Conservation (phyloP, 2,329 filamentous ascomycete species). For the Didymella exigua region DNA sequence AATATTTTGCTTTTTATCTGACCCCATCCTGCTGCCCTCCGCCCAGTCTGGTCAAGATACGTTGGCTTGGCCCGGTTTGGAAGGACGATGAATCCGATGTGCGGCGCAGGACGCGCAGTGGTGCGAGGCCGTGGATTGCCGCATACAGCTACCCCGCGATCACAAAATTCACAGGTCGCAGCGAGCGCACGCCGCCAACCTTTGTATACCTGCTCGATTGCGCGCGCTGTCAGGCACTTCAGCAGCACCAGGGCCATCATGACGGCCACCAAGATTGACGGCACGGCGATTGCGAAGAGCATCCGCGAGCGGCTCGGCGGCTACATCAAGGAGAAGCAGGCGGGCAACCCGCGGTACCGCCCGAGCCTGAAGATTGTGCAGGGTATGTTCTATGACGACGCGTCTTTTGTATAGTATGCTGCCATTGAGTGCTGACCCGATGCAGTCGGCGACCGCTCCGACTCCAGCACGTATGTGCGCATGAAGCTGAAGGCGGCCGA, state of each 20-base stretch:
- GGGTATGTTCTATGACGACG: conserved; percentile 63
- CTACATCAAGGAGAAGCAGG: conserved; percentile 82
- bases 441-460: conserved; percentile 85
- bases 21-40: conserved; percentile 22
- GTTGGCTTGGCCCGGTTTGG: conserved; percentile 27
- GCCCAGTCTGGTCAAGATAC: conserved; percentile 36
- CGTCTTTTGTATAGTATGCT: too few species aligned
- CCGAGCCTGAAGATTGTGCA: conserved; percentile 94
- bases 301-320: conserved; percentile 82
- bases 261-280: conserved; percentile 91
- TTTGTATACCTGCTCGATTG: conserved; percentile 26
- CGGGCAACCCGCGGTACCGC: conserved; percentile 82
- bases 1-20: conserved; percentile 8
- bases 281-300: conserved; percentile 89
- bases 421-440: conserved; percentile 17
- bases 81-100: conserved; percentile 37
- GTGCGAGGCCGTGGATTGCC: conserved; percentile 33
- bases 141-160: conserved; percentile 41
- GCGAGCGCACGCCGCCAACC: conserved; percentile 11
- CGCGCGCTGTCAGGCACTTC: conserved; percentile 46
- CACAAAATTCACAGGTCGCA: conserved; percentile 27
- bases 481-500: conserved; percentile 98
- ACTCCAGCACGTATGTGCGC: conserved; percentile 97
- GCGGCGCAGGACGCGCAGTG: conserved; percentile 30
- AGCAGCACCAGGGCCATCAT: conserved; percentile 67